phyloP scores from a whole-genome alignment of 768 basidiomycete genomes.

The Macrolepiota dolichaula region DNA sequence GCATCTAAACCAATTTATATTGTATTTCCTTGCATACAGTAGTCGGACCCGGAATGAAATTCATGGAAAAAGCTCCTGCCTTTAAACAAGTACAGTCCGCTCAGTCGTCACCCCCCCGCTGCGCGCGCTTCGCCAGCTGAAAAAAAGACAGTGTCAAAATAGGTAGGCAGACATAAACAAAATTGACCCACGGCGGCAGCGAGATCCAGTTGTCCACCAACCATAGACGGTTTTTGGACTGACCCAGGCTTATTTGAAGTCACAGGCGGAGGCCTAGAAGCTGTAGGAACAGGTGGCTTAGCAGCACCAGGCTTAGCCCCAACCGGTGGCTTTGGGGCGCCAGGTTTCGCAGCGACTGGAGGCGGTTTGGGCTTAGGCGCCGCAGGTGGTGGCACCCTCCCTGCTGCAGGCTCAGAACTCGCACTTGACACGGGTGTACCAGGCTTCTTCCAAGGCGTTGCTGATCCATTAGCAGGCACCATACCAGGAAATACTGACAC shows the following conservation, averaged over 20 bases:
- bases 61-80: neutral
- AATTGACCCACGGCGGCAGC: slow-evolving; percentile 70
- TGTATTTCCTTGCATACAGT: neutral
- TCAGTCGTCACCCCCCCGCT: slow-evolving; percentile 50
- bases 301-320: slow-evolving; percentile 35
- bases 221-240: slow-evolving; percentile 36
- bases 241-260: slow-evolving; percentile 38
- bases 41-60: neutral
- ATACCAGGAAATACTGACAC: slow-evolving; percentile 82
- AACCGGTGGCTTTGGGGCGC: slow-evolving; percentile 44
- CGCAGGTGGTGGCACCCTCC: slow-evolving; percentile 56
- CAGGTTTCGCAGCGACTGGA: slow-evolving; percentile 50
- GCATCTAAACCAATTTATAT: neutral
- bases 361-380: slow-evolving; percentile 70
- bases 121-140: slow-evolving; percentile 79
- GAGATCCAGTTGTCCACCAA: slow-evolving; percentile 68
- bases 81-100: neutral
- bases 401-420: slow-evolving; percentile 33
- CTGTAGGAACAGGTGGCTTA: slow-evolving; percentile 60
- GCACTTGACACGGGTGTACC: slow-evolving; percentile 30
- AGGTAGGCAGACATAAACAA: slow-evolving; percentile 1
- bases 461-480: slow-evolving; percentile 61
- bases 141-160: slow-evolving; percentile 7
- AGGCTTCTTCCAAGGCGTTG: slow-evolving; percentile 72
- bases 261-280: slow-evolving; percentile 44